Evolutionary conservation across 441 rosid genomes (phyloP), one percentile per base, ranked within the genome.

Genomic region (Gossypium schwendimanii): DNA sequence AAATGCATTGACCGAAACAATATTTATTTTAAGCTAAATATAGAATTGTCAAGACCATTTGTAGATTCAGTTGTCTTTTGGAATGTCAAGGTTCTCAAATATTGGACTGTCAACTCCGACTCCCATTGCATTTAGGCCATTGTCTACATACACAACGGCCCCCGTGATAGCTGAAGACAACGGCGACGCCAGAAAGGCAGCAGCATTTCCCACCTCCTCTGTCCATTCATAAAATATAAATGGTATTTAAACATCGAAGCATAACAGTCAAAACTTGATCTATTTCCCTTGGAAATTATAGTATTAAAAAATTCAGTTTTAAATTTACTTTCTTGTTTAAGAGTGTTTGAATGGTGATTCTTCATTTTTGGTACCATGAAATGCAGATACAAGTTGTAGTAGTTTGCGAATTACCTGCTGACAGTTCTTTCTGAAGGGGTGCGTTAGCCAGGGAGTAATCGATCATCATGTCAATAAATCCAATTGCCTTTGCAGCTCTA

Each of bases 111-210:
- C 98, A 0, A 94, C 80, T 50, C 91, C 96, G 0, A 94, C 95
- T 1, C 97, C 98, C 98, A 94, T 94, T 24, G 94, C 90, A 20
- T 92, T 90, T 44, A 94, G 88, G 36, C 98, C 98, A 76, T 94
- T 94, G 80, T 92, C 98, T 1, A 91, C 98, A 15, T 92, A 94
- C 39, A 92, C 78, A 28, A 92, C 86, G 12, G 91, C 89, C 14
- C 98, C 96, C 0, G 96, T 93, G 59, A 93, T 88, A 0, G 97
- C 98, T 4, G 97, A 91, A 14, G 97, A 92, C 81, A 93, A 52
- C 3, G 98, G 94, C 0, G 97, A 93, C 10, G 74, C 93, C 69
- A 93, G 80, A 84, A 93, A 93, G 21, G 98, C 97, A 31, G 97
- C 98, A 2, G 91, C 76, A 39, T 92, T 92, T 31, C 97, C 98